Evolutionary conservation across 2,329 filamentous ascomycete species (phyloP), one percentile per base, ranked within the genome.

Genomic region (Diaporthe destruens): DNA sequence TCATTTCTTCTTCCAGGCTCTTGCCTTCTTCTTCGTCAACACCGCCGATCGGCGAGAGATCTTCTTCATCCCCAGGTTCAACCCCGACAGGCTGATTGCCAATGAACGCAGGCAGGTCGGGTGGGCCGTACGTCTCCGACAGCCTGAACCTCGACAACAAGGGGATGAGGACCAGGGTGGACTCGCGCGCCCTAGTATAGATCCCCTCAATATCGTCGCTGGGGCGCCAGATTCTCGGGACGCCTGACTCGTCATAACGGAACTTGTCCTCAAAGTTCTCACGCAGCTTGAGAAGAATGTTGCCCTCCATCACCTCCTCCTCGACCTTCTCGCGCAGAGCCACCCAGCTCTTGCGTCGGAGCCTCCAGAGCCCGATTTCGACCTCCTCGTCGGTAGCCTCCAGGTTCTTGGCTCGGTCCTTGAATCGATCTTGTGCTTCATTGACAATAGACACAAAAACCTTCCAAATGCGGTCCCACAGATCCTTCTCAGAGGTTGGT

Each of bases 191-290:
- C 75, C 91, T 92, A 47, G 95, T 98, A 83, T 98, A 99, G 54
- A 97, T 86, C 57, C 96, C 95, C 84, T 99, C 96, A 74, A 99
- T 99, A 80, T 99, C 96, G 80, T 99, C 96, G 1, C 92, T 95
- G 1, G 96, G 96, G 32, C 95, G 91, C 96, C 96, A 99, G 82
- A 99, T 98, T 73, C 96, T 90, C 6, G 96, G 96, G 6, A 99
- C 96, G 34, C 96, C 96, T 8, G 91, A 91, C 73, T 98, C 95
- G 78, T 99, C 96, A 79, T 99, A 99, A 75, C 96, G 92, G 89
- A 99, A 99, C 83, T 98, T 98, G 85, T 99, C 96, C 83, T 99
- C 96, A 77, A 99, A 99, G 85, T 98, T 98, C 82, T 99, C 96
- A 47, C 96, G 91, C 67, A 99, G 89, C 86, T 99, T 99, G 77